These are phyloP conservation scores for Phyllosticta citribraziliensis DNA, from an alignment of 2,329 filamentous ascomycete species.

Conservation along the genomic window DNA sequence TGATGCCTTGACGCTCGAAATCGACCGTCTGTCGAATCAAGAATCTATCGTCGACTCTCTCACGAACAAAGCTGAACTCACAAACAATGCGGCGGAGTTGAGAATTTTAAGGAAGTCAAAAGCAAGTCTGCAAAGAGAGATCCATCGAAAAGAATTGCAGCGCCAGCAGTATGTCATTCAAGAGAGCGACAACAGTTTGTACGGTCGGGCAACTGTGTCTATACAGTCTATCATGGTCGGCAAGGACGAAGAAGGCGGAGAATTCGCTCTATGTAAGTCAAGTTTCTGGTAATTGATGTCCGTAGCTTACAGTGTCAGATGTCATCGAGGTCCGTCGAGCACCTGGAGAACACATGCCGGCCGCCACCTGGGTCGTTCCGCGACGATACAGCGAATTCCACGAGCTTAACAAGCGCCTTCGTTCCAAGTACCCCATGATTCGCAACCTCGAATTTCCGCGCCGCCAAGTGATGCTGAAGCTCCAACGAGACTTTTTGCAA, in stretches of 20 bases:
- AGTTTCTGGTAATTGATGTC: not conserved
- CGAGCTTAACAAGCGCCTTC: slow-evolving; percentile 82
- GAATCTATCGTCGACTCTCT: slow-evolving; percentile 86
- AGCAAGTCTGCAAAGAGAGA: slow-evolving; percentile 83
- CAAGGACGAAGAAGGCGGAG: slow-evolving; percentile 81
- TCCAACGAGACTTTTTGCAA: slow-evolving; percentile 90
- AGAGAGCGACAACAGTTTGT: slow-evolving; percentile 94
- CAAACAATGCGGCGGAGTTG: slow-evolving; percentile 90
- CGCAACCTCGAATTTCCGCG: slow-evolving; percentile 85
- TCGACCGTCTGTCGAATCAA: slow-evolving; percentile 78
- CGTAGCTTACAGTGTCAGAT: slow-evolving; percentile 36
- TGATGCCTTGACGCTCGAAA: slow-evolving; percentile 74
- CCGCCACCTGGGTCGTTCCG: slow-evolving; percentile 90
- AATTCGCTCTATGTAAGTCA: slow-evolving; percentile 70
- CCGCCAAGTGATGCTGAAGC: slow-evolving; percentile 86
- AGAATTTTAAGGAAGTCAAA: slow-evolving; percentile 90
- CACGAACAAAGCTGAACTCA: slow-evolving; percentile 87
- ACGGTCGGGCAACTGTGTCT: slow-evolving; percentile 77
- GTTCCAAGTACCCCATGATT: slow-evolving; percentile 76
- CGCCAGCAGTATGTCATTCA: slow-evolving; percentile 94
- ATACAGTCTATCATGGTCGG: slow-evolving; percentile 93
- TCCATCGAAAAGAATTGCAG: slow-evolving; percentile 88
- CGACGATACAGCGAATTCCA: slow-evolving; percentile 95
- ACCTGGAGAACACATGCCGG: slow-evolving; percentile 90
- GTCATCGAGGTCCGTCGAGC: slow-evolving; percentile 84